A percentile compares a stretch with the other conserved stretches of the same genome.
phyloP scores from a whole-genome alignment of 352 stramenopile species.

The Chloridella minuta region DNA sequence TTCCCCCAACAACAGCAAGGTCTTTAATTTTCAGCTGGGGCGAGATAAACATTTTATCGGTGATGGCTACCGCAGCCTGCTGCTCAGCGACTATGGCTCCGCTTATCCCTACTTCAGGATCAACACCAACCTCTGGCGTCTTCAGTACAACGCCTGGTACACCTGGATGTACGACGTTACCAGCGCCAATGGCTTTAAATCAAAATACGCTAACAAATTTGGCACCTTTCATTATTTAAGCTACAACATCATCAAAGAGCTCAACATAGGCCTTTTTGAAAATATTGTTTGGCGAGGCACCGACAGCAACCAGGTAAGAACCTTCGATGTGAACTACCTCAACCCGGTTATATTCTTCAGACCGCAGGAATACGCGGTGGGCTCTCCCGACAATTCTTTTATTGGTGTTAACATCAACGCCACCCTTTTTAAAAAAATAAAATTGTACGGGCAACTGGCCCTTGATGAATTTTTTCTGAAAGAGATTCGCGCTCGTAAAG shows the following conservation, averaged over 20 bases:
- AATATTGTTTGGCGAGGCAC: not conserved
- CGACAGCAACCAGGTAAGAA: not conserved
- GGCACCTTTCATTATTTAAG: not conserved
- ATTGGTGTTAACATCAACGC: not conserved
- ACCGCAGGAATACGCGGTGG: not conserved
- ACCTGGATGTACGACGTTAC: not conserved
- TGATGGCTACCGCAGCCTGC: not conserved
- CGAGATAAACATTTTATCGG: conserved; percentile 11
- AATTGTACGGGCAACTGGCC: not conserved
- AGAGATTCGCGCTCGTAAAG: not conserved
- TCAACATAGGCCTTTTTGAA: not conserved
- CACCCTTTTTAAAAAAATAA: not conserved
- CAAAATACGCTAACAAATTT: not conserved
- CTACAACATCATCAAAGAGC: not conserved
- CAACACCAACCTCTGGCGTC: not conserved
- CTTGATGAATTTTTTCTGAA: not conserved
- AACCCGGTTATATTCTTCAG: not conserved
- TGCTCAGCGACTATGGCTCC: not conserved
- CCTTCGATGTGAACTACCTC: not conserved
- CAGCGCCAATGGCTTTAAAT: not conserved
- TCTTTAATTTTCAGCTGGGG: conserved; percentile 9
- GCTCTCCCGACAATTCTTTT: not conserved
- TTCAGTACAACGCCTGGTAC: not conserved
- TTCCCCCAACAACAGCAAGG: not conserved
- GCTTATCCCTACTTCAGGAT: not conserved